These are phyloP conservation scores for Globisporangium splendens DNA, from an alignment of 352 stramenopile species.

Conservation along the genomic window DNA sequence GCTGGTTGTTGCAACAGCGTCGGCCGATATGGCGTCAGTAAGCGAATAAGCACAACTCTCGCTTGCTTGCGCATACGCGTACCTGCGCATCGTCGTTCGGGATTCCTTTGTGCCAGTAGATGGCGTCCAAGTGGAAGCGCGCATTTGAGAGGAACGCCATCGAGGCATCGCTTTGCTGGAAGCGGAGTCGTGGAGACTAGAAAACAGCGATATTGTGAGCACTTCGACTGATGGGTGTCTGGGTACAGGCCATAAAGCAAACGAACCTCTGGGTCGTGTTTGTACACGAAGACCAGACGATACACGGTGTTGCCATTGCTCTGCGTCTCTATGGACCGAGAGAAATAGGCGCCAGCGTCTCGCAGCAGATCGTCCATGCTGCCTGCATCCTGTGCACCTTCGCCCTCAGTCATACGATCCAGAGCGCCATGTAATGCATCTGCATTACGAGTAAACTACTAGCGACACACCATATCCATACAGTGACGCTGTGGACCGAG, in stretches of 20 bases:
- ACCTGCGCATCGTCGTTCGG: conserved; percentile 34
- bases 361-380: conserved; percentile 33
- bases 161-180: conserved; percentile 8
- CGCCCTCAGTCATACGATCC: conserved; percentile 11
- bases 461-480: not conserved
- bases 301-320: not conserved
- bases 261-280: conserved; percentile 10
- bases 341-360: conserved; percentile 29
- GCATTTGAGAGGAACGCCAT: conserved; percentile 26
- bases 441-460: conserved; percentile 36
- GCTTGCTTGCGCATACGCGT: too few relatives aligned
- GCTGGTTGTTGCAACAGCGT: conserved; percentile 1
- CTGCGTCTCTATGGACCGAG: not conserved
- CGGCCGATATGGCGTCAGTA: not conserved
- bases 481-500: too few relatives aligned
- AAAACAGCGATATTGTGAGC: conserved; percentile 11
- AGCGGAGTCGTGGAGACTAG: conserved; percentile 14
- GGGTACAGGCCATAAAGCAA: not conserved
- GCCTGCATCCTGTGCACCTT: conserved; percentile 11
- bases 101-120: conserved; percentile 46
- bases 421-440: conserved; percentile 21
- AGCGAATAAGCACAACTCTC: not conserved
- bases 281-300: conserved; percentile 8
- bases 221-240: not conserved
- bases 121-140: conserved; percentile 33